These are phyloP conservation scores for Cutaneotrichosporon sp. DNA, from an alignment of 1,284 basidiomycete genomes.

Conservation along the genomic window DNA sequence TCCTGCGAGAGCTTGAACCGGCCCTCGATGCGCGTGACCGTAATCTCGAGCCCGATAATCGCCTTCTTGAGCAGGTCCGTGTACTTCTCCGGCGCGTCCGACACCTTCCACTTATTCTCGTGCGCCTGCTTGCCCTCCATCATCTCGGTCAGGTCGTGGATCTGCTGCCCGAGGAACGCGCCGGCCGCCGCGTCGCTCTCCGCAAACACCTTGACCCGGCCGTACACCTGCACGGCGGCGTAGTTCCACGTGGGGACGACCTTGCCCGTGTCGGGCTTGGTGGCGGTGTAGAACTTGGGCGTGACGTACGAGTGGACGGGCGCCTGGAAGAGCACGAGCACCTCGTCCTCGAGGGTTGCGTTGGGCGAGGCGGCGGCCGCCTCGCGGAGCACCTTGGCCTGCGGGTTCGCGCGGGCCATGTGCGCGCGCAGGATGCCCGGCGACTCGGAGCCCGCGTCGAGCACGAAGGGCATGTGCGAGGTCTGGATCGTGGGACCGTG, in stretches of 20 bases:
- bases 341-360: slow-evolving; percentile 36
- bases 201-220: slow-evolving; percentile 37
- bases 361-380: slow-evolving; percentile 9
- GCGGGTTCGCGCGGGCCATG: slow-evolving; percentile 53
- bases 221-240: slow-evolving; percentile 52
- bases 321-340: slow-evolving; percentile 50
- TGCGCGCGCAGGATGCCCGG: slow-evolving; percentile 43
- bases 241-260: slow-evolving; percentile 55
- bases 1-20: slow-evolving; percentile 56
- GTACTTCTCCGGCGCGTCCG: slow-evolving; percentile 52
- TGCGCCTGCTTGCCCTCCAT: slow-evolving; percentile 28
- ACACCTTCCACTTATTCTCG: slow-evolving; percentile 46
- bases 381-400: slow-evolving; percentile 43
- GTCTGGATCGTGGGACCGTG: slow-evolving; percentile 50
- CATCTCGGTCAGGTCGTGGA: slow-evolving; percentile 40
- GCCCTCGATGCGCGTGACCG: slow-evolving; percentile 50
- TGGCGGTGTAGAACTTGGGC: slow-evolving; percentile 48
- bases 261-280: slow-evolving; percentile 51
- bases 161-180: slow-evolving; percentile 41
- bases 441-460: slow-evolving; percentile 34
- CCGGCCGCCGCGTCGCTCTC: slow-evolving; percentile 21
- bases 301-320: slow-evolving; percentile 50
- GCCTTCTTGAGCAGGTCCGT: slow-evolving; percentile 51
- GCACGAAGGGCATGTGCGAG: slow-evolving; percentile 56
- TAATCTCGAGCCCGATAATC: slow-evolving; percentile 55